Evolutionary conservation across 2,329 filamentous ascomycete genomes (phyloP).

Genomic region (Coniochaeta sp.): DNA sequence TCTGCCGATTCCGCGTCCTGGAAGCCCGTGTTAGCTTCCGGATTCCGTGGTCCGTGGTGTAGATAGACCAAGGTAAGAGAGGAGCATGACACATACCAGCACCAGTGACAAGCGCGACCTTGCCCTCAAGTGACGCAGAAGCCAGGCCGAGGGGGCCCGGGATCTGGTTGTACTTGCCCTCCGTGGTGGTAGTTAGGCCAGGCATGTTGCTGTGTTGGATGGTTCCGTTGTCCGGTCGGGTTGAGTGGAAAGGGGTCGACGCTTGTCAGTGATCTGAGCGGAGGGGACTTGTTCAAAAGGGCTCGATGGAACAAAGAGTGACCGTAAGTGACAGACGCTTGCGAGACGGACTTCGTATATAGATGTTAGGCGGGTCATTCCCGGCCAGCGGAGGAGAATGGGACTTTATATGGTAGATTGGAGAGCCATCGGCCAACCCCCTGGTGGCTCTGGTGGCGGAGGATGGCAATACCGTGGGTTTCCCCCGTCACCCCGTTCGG

Average conservation of each 20-base stretch:
- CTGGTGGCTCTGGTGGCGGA: background rate
- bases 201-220: background rate
- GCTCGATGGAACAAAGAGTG: background rate
- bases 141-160: constrained; percentile 3
- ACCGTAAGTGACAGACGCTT: background rate
- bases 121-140: constrained; percentile 19
- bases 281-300: background rate
- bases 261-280: background rate
- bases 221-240: background rate
- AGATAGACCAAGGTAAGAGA: no score
- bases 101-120: constrained; percentile 27
- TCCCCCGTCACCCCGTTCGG: background rate
- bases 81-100: constrained; percentile 15
- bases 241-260: background rate
- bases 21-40: background rate
- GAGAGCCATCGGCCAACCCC: no score
- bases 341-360: background rate
- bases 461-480: background rate
- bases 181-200: background rate
- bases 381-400: background rate
- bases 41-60: no score
- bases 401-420: background rate
- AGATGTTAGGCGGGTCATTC: background rate
- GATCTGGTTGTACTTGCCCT: constrained; percentile 2
- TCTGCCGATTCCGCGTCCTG: constrained; percentile 53